phyloP scores from a whole-genome alignment of 2,329 filamentous ascomycete genomes.

The Colletotrichum siamense region DNA sequence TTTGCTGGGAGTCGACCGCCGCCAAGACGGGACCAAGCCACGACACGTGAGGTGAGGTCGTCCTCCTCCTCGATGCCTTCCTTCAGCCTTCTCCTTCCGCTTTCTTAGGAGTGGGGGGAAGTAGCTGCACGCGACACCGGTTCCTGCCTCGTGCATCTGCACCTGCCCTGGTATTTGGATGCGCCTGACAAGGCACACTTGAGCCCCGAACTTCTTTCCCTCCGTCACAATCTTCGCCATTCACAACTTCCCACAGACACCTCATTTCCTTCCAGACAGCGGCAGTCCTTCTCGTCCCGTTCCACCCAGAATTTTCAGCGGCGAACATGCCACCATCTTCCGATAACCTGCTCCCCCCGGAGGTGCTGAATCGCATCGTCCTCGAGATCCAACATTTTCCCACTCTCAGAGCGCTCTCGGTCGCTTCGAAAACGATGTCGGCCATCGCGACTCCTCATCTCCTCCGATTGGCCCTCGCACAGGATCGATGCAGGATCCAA shows the following conservation, averaged over 20 bases:
- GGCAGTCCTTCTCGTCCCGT: not conserved
- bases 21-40: not conserved
- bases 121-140: too few species aligned
- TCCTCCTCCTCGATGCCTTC: not conserved
- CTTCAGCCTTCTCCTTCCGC: not conserved
- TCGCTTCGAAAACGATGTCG: not conserved
- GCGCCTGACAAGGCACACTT: too few species aligned
- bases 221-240: not conserved
- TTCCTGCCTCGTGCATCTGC: too few species aligned
- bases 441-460: not conserved
- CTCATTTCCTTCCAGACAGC: not conserved
- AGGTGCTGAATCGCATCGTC: not conserved
- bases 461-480: not conserved
- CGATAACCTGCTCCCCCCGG: not conserved
- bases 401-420: not conserved
- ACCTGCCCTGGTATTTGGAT: too few species aligned
- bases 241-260: not conserved
- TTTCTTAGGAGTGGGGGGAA: not conserved
- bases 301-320: not conserved
- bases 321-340: not conserved
- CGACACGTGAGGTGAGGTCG: not conserved
- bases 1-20: not conserved
- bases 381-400: not conserved
- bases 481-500: not conserved
- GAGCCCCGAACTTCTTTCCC: too few species aligned